Percentiles rank a stretch among this genome's conserved stretches.
These are phyloP conservation scores for Sugiyamaella mastotermitis DNA, from an alignment of 805 yeast genomes.

Conservation along the genomic window DNA sequence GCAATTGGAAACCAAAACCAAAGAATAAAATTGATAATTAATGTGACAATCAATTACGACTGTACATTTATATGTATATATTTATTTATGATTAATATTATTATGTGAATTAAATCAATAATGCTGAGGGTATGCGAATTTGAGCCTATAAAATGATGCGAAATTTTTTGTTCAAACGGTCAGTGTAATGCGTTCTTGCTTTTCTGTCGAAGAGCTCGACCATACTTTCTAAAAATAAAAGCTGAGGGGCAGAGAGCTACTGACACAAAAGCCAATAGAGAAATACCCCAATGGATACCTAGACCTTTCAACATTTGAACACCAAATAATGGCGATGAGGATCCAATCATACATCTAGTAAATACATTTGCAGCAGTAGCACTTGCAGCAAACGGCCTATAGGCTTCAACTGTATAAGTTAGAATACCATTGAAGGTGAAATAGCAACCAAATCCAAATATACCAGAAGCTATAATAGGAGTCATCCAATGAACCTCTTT, in stretches of 20 bases:
- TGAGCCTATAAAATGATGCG: no score
- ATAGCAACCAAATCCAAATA: conserved; percentile 33
- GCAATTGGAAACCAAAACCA: conserved; percentile 24
- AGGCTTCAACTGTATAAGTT: conserved; percentile 19
- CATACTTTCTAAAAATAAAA: conserved; percentile 39
- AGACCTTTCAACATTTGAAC: conserved; percentile 73
- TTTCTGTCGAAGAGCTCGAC: conserved; percentile 34
- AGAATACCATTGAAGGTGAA: conserved; percentile 32
- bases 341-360: conserved; percentile 66
- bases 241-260: conserved; percentile 42
- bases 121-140: no score
- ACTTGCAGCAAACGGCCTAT: conserved; percentile 59
- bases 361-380: conserved; percentile 85
- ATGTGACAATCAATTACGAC: conserved; percentile 1
- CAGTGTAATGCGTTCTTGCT: conserved; percentile 20
- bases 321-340: conserved; percentile 79
- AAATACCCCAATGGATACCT: conserved; percentile 71
- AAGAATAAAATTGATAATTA: conserved; percentile 2
- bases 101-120: no score
- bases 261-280: conserved; percentile 47
- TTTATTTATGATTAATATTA: background rate
- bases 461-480: conserved; percentile 57
- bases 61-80: background rate
- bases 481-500: conserved; percentile 43
- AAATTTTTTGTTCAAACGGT: no score